Evolutionary conservation across 2,329 filamentous ascomycete species (phyloP).

Genomic region (Epicoccum nigrum): DNA sequence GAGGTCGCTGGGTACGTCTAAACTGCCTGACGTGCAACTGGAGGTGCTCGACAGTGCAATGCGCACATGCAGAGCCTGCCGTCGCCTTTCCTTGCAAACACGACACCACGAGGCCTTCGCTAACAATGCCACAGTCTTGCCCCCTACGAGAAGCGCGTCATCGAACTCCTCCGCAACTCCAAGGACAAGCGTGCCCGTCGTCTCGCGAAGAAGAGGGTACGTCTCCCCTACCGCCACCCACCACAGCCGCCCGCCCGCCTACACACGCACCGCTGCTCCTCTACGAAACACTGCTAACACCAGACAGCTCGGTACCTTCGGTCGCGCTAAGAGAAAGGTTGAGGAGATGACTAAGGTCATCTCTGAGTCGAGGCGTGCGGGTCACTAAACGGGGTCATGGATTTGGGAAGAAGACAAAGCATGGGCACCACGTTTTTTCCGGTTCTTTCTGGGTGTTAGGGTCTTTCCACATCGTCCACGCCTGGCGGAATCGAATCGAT

Average conservation of each 20-base stretch:
- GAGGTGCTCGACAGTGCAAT: conserved; percentile 14
- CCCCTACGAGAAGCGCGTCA: conserved; percentile 89
- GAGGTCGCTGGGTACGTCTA: conserved; percentile 88
- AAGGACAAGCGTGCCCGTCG: conserved; percentile 99
- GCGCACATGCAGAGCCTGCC: conserved; percentile 48
- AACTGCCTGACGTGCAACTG: conserved; percentile 1
- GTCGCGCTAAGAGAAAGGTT: conserved; percentile 99
- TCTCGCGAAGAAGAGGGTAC: conserved; percentile 98
- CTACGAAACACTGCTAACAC: conserved; percentile 35
- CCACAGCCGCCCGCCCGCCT: conserved; percentile 1
- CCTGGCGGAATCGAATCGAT: conserved; percentile 39
- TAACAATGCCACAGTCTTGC: conserved; percentile 29
- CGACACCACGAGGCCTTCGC: not conserved
- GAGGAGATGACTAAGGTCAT: conserved; percentile 99
- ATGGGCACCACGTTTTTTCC: conserved; percentile 39
- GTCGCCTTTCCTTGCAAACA: not conserved
- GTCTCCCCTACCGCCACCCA: conserved; percentile 46
- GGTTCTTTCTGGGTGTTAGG: conserved; percentile 45
- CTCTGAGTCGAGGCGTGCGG: conserved; percentile 85
- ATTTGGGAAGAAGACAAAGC: conserved; percentile 30
- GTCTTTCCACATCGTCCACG: conserved; percentile 30
- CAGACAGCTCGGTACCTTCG: conserved; percentile 89
- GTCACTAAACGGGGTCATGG: conserved; percentile 61
- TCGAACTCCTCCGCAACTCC: conserved; percentile 98
- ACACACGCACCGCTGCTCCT: not conserved